These are phyloP conservation scores for Proliferodiscus dingleyae DNA, from an alignment of 2,329 filamentous ascomycete genomes.

Conservation along the genomic window DNA sequence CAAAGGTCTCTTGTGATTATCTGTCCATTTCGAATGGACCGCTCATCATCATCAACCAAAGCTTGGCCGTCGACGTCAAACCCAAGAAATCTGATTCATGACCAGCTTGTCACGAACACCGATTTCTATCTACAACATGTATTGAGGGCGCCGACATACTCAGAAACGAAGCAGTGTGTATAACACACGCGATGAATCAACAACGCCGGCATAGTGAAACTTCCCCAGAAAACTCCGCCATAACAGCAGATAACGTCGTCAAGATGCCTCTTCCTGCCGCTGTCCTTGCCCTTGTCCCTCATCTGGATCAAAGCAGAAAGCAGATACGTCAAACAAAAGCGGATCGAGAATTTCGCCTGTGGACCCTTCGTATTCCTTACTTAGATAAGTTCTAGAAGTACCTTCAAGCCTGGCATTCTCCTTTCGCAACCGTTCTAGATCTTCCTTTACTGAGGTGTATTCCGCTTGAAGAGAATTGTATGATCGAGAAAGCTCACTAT, in stretches of 20 bases:
- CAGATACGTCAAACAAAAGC: conserved; percentile 30
- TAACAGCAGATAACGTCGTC: not conserved
- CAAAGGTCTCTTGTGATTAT: too few species aligned
- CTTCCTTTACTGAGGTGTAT: conserved; percentile 29
- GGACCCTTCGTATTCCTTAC: conserved; percentile 21
- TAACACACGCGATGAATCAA: too few species aligned
- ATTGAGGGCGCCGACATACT: too few species aligned
- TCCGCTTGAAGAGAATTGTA: conserved; percentile 45
- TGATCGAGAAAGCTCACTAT: conserved; percentile 50
- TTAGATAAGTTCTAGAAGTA: conserved; percentile 12
- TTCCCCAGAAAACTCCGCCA: not conserved
- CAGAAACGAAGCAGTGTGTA: too few species aligned
- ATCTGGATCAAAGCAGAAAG: conserved; percentile 30
- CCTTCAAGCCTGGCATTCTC: conserved; percentile 14
- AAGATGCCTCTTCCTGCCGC: not conserved
- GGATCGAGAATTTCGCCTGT: conserved; percentile 27
- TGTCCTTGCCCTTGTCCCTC: conserved; percentile 10
- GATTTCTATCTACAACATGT: too few species aligned
- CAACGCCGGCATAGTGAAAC: too few species aligned
- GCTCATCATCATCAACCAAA: too few species aligned
- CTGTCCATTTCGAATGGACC: too few species aligned
- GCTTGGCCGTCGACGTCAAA: too few species aligned
- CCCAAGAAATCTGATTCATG: too few species aligned
- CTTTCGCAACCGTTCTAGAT: conserved; percentile 28
- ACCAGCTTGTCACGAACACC: too few species aligned